Conservation (phyloP, 2,329 filamentous ascomycete species). For the Penicillium polonicum region DNA sequence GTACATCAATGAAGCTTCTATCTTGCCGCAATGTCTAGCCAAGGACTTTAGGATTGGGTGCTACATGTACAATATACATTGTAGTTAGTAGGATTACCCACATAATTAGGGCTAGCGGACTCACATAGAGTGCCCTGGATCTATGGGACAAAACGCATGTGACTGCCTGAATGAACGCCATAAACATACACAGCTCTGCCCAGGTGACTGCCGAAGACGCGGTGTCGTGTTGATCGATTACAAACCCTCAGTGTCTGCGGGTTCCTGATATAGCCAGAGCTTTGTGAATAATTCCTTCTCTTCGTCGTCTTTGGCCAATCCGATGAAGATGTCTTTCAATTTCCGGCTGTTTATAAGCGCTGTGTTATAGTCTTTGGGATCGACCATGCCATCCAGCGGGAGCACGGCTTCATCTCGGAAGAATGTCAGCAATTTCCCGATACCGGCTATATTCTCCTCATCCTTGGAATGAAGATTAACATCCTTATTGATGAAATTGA, state of each 20-base stretch:
- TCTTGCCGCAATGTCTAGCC: background rate
- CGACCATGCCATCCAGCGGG: constrained; percentile 36
- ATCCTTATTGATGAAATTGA: constrained; percentile 25
- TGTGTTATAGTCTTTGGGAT: constrained; percentile 29
- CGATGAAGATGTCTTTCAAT: constrained; percentile 27
- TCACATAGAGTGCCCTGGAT: background rate
- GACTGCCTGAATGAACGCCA: background rate
- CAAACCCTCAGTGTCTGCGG: background rate
- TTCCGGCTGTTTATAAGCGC: constrained; percentile 17
- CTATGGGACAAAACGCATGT: background rate
- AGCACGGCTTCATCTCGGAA: constrained; percentile 30
- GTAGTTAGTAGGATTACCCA: background rate
- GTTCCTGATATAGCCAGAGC: constrained; percentile 29
- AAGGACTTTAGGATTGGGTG: background rate
- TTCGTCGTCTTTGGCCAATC: constrained; percentile 22
- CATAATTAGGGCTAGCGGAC: background rate
- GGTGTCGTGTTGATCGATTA: background rate
- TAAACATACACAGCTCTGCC: background rate
- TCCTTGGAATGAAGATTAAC: constrained; percentile 28
- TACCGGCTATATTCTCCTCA: constrained; percentile 32
- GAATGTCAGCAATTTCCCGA: constrained; percentile 31
- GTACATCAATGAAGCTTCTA: background rate
- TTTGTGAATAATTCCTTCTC: constrained; percentile 26
- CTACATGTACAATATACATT: background rate
- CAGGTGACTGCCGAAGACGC: background rate